Percentiles rank a stretch among this genome's conserved stretches.
Conservation (phyloP, 352 stramenopile genomes). For the Globisporangium barbulae region DNA sequence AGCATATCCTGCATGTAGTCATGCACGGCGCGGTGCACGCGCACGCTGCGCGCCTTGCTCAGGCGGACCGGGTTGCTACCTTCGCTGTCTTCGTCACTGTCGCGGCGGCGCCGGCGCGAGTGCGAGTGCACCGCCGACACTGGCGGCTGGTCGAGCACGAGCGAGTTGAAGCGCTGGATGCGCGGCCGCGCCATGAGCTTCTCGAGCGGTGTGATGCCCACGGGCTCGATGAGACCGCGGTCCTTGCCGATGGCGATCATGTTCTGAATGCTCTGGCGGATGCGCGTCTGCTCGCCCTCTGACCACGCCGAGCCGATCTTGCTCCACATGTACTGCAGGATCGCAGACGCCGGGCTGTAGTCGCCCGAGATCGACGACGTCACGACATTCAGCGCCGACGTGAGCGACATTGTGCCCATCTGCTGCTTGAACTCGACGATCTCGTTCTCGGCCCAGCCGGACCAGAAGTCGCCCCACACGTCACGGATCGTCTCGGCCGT, state of each 20-base stretch:
- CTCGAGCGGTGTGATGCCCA: conserved; percentile 66
- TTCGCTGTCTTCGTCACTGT: conserved; percentile 49
- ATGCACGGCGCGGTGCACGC: conserved; percentile 77
- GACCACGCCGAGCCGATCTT: conserved; percentile 82
- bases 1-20: conserved; percentile 87
- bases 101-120: conserved; percentile 46
- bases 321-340: conserved; percentile 81
- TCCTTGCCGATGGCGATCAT: conserved; percentile 82
- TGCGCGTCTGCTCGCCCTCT: conserved; percentile 79
- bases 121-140: conserved; percentile 52
- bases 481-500: conserved; percentile 80
- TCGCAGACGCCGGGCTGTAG: conserved; percentile 66
- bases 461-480: conserved; percentile 86
- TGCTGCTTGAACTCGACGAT: conserved; percentile 77
- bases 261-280: conserved; percentile 85
- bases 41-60: conserved; percentile 55
- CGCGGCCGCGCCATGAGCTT: conserved; percentile 61
- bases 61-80: conserved; percentile 55
- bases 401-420: conserved; percentile 72
- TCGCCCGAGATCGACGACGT: conserved; percentile 78
- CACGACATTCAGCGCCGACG: conserved; percentile 71
- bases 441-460: conserved; percentile 81
- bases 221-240: conserved; percentile 64
- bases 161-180: conserved; percentile 66
- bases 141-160: conserved; percentile 57